These are phyloP conservation scores for Dothideomycetes sp. DNA, from an alignment of 2,329 filamentous ascomycete species.

Conservation along the genomic window DNA sequence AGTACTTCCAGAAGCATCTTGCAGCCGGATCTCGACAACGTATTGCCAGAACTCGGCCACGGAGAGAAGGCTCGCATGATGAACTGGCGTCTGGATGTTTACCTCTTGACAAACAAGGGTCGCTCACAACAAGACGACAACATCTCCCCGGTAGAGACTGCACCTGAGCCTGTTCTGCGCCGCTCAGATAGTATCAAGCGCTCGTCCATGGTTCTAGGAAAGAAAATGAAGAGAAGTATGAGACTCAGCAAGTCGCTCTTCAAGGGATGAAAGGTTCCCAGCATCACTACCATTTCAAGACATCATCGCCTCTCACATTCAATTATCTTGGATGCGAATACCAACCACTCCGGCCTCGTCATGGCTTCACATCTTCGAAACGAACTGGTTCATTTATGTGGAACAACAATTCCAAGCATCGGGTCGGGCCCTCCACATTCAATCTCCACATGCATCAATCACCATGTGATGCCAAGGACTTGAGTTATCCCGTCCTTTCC, in stretches of 20 bases:
- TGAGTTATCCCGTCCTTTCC: no score
- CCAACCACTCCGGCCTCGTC: no score
- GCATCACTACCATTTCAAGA: no score
- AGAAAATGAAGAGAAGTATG: constrained; percentile 20
- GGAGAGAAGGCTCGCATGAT: constrained; percentile 24
- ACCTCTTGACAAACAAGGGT: constrained; percentile 25
- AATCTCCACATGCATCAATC: no score
- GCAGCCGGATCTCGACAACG: constrained; percentile 10
- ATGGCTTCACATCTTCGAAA: no score
- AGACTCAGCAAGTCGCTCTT: constrained; percentile 19
- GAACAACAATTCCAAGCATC: no score
- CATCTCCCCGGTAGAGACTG: not conserved
- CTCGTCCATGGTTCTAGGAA: constrained; percentile 7
- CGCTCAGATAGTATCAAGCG: constrained; percentile 6
- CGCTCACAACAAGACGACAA: constrained; percentile 17
- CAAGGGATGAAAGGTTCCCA: constrained; percentile 18
- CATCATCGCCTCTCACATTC: no score
- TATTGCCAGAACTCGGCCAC: constrained; percentile 20
- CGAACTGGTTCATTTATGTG: no score
- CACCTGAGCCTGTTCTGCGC: not conserved
- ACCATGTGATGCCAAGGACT: no score
- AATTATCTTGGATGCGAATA: no score
- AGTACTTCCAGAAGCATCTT: constrained; percentile 19
- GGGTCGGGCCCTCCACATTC: no score
- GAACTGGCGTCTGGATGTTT: constrained; percentile 27